Percentiles rank a stretch among this genome's conserved stretches.
Conservation (phyloP, 495 filamentous ascomycete species). For the Durotheca rogersii region DNA sequence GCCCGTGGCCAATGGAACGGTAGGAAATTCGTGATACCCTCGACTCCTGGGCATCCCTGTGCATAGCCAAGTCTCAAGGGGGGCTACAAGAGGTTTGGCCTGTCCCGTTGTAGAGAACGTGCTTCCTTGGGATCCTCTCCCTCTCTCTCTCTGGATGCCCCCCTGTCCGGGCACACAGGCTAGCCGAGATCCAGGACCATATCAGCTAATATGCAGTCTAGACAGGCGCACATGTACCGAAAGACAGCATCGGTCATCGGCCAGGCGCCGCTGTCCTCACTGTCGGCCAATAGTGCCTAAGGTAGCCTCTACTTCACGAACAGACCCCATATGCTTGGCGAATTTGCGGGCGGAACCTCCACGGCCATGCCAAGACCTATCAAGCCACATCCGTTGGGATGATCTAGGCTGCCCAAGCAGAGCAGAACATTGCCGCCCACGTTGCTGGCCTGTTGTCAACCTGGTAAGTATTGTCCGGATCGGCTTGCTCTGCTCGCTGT, state of each 20-base stretch:
- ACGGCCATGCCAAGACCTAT: constrained; percentile 11
- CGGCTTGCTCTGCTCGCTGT: constrained; percentile 17
- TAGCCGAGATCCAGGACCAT: constrained; percentile 14
- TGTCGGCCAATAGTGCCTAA: constrained; percentile 13
- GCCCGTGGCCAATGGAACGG: constrained; percentile 26
- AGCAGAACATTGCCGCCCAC: constrained; percentile 19
- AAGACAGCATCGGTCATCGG: constrained; percentile 14
- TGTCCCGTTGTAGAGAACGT: constrained; percentile 24
- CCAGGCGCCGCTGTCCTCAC: constrained; percentile 4
- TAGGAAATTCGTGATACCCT: constrained; percentile 25
- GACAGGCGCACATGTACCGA: constrained; percentile 25
- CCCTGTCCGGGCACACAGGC: constrained; percentile 8
- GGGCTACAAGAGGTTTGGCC: constrained; percentile 18
- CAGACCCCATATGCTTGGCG: constrained; percentile 14
- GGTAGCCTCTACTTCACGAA: constrained; percentile 8
- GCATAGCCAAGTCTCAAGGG: constrained; percentile 9
- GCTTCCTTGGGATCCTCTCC: constrained; percentile 7
- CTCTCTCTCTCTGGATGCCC: neutral
- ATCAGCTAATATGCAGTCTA: constrained; percentile 17
- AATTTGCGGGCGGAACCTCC: neutral
- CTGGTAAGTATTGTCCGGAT: constrained; percentile 10
- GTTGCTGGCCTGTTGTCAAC: constrained; percentile 13
- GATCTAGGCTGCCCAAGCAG: constrained; percentile 9
- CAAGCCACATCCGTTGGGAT: constrained; percentile 6
- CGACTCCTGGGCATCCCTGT: constrained; percentile 7